Evolutionary conservation across 1,284 basidiomycete genomes (phyloP).

Genomic region (Mycena citricolor): DNA sequence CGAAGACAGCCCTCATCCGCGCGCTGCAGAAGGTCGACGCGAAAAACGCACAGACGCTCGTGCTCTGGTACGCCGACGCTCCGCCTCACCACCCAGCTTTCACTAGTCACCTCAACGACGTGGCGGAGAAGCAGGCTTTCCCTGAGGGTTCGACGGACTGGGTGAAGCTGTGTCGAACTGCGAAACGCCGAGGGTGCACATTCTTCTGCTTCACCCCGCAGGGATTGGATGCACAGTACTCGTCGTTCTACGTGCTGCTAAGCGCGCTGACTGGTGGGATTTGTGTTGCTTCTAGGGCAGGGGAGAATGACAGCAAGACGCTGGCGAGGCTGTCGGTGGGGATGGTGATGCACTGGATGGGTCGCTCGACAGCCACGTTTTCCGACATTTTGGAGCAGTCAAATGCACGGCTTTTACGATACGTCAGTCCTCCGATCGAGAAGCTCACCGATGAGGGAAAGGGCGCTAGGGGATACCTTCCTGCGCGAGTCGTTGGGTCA

Average conservation of each 20-base stretch:
- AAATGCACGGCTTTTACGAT: conserved; percentile 15
- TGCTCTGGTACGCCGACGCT: conserved; percentile 30
- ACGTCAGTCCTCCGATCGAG: conserved; percentile 17
- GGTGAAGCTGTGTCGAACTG: conserved; percentile 26
- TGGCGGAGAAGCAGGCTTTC: conserved; percentile 22
- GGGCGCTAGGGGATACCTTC: conserved; percentile 23
- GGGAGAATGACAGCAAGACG: conserved; percentile 11
- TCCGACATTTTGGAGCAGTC: conserved; percentile 13
- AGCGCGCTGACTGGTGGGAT: conserved; percentile 26
- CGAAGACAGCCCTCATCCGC: conserved; percentile 27
- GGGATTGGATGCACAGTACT: conserved; percentile 1
- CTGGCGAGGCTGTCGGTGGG: conserved; percentile 28
- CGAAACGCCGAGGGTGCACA: conserved; percentile 22
- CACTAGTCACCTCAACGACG: conserved; percentile 19
- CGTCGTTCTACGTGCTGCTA: conserved; percentile 25
- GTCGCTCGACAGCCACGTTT: conserved; percentile 17
- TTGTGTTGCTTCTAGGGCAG: conserved; percentile 21
- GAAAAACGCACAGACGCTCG: conserved; percentile 24
- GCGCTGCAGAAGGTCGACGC: conserved; percentile 24
- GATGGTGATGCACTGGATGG: conserved; percentile 29
- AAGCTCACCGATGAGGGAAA: conserved; percentile 20
- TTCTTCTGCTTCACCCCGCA: conserved; percentile 26
- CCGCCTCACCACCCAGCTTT: conserved; percentile 25
- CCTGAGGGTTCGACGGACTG: conserved; percentile 26
- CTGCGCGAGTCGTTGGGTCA: conserved; percentile 11